phyloP scores from a whole-genome alignment of 306 rosid species.

The Quercus ilex region DNA sequence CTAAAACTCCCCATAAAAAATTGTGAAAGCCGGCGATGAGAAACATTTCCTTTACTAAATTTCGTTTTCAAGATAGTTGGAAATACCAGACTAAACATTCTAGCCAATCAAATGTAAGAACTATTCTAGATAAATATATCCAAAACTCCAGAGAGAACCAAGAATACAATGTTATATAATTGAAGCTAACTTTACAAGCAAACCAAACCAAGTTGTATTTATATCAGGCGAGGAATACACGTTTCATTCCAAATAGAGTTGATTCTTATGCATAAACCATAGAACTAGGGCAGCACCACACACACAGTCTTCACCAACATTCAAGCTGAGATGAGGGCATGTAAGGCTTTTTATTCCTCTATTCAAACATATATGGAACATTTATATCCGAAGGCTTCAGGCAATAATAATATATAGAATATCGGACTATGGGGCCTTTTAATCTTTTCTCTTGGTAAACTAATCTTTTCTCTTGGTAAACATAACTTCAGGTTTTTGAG shows the following conservation, averaged over 20 bases:
- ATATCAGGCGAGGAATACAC: not conserved
- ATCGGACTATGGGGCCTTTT: not conserved
- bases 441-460: not conserved
- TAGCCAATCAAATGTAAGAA: not conserved
- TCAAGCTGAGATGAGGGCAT: too few species aligned
- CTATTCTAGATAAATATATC: not conserved
- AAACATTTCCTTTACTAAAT: conserved; percentile 12
- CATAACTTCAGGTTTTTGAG: not conserved
- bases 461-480: not conserved
- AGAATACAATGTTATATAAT: not conserved
- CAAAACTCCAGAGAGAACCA: not conserved
- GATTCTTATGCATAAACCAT: too few species aligned
- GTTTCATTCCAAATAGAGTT: not conserved
- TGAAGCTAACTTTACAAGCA: not conserved
- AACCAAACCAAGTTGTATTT: not conserved
- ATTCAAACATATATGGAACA: too few species aligned
- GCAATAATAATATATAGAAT: not conserved
- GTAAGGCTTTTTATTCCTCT: too few species aligned
- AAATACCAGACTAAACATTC: not conserved
- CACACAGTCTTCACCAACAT: too few species aligned
- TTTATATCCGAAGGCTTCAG: too few species aligned
- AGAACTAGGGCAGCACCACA: too few species aligned
- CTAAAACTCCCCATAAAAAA: conserved; percentile 7
- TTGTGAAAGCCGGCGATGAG: conserved; percentile 50
- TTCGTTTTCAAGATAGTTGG: conserved; percentile 1